These are phyloP conservation scores for Logfia minima DNA, from an alignment of 129 eudicot species.

Conservation along the genomic window DNA sequence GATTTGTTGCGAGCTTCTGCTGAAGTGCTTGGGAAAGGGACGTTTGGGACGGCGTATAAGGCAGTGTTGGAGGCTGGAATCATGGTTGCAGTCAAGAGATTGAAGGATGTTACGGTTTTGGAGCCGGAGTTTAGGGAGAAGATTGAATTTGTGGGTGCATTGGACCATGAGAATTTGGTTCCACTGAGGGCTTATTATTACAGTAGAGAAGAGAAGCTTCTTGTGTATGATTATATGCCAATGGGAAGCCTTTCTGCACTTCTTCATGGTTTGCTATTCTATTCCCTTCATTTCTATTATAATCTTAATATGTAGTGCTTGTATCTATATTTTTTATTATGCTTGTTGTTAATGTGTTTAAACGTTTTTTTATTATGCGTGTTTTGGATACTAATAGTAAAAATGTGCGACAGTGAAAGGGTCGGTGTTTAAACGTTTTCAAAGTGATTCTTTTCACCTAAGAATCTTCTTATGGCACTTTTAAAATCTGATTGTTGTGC, in stretches of 20 bases:
- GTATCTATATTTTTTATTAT: not conserved
- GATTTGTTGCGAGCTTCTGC: slow-evolving; percentile 93
- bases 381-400: not conserved
- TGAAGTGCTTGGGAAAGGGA: slow-evolving; percentile 51
- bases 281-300: not conserved
- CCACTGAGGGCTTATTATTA: slow-evolving; percentile 86
- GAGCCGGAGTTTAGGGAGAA: slow-evolving; percentile 78
- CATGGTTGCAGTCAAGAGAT: slow-evolving; percentile 88
- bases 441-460: not conserved
- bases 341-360: not conserved
- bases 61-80: slow-evolving; percentile 84
- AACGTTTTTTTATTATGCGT: not conserved
- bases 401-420: not conserved
- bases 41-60: slow-evolving; percentile 85
- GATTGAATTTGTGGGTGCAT: slow-evolving; percentile 76
- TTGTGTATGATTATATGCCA: slow-evolving; percentile 90
- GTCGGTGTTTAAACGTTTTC: not conserved
- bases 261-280: slow-evolving; percentile 59
- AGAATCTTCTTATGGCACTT: not conserved
- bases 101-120: slow-evolving; percentile 70
- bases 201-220: slow-evolving; percentile 88
- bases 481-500: not conserved
- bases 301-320: not conserved
- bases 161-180: slow-evolving; percentile 88
- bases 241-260: slow-evolving; percentile 98